These are phyloP conservation scores for Ascochyta fabae DNA, from an alignment of 2,329 filamentous ascomycete genomes.

Conservation along the genomic window DNA sequence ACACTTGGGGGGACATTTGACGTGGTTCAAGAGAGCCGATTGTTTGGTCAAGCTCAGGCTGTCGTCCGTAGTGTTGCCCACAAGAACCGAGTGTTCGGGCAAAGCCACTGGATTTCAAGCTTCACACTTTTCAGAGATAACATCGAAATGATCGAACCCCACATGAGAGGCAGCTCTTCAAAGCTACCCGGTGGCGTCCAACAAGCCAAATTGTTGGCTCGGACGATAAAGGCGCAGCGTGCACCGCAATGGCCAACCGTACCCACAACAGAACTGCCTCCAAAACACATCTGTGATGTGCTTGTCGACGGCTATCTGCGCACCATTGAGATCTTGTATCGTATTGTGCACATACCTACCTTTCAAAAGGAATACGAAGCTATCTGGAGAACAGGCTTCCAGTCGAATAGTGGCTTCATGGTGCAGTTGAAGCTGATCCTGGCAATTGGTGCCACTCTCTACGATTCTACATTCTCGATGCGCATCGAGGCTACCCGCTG, in stretches of 20 bases:
- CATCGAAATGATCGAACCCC: conserved; percentile 53
- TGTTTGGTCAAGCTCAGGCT: conserved; percentile 38
- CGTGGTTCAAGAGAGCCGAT: conserved; percentile 49
- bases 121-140: conserved; percentile 54
- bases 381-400: conserved; percentile 52
- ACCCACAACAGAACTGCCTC: conserved; percentile 55
- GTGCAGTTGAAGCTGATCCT: conserved; percentile 65
- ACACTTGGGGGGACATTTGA: conserved; percentile 54
- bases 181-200: conserved; percentile 50
- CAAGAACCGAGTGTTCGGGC: conserved; percentile 64
- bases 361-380: conserved; percentile 59
- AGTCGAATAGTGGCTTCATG: conserved; percentile 55
- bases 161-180: conserved; percentile 48
- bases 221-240: conserved; percentile 59
- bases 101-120: conserved; percentile 64
- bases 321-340: conserved; percentile 57
- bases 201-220: conserved; percentile 61
- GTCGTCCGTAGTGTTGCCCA: conserved; percentile 57
- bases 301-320: conserved; percentile 59
- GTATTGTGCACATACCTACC: conserved; percentile 60
- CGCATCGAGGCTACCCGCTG: conserved; percentile 60
- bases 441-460: conserved; percentile 61
- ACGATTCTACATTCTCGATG: conserved; percentile 60
- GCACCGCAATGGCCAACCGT: conserved; percentile 57
- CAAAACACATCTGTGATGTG: conserved; percentile 53